Percentiles rank a stretch among this genome's conserved stretches.
These are phyloP conservation scores for Monilinia aucupariae DNA, from an alignment of 2,329 filamentous ascomycete species.

Conservation along the genomic window DNA sequence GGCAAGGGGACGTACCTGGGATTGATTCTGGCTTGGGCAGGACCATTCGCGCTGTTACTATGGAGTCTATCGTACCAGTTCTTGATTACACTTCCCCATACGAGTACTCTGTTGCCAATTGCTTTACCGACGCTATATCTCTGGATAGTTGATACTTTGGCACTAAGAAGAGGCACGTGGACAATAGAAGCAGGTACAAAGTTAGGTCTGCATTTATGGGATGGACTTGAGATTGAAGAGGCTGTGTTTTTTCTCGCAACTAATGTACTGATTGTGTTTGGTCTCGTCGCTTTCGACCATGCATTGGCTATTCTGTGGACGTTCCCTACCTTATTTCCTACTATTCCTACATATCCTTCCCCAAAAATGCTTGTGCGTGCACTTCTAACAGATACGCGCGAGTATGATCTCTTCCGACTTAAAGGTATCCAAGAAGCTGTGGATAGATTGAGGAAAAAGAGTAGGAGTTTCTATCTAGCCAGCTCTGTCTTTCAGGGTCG, in stretches of 20 bases:
- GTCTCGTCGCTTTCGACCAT: slow-evolving; percentile 63
- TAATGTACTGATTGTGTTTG: slow-evolving; percentile 65
- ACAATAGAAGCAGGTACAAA: slow-evolving; percentile 64
- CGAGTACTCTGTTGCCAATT: slow-evolving; percentile 55
- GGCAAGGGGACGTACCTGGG: slow-evolving; percentile 59
- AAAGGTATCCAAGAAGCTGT: slow-evolving; percentile 55
- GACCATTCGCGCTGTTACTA: slow-evolving; percentile 58
- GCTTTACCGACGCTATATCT: slow-evolving; percentile 61
- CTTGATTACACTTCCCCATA: slow-evolving; percentile 52
- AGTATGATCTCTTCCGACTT: slow-evolving; percentile 55
- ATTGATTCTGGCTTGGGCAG: slow-evolving; percentile 64
- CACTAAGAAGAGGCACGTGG: slow-evolving; percentile 65
- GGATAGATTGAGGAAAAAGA: slow-evolving; percentile 54
- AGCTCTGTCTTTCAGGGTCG: slow-evolving; percentile 64
- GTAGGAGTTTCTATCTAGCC: slow-evolving; percentile 68
- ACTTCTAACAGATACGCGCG: slow-evolving; percentile 41
- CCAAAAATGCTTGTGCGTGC: slow-evolving; percentile 48
- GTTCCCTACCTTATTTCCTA: slow-evolving; percentile 53
- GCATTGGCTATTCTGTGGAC: slow-evolving; percentile 59
- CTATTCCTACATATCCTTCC: slow-evolving; percentile 45
- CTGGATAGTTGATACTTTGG: slow-evolving; percentile 66
- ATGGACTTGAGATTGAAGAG: slow-evolving; percentile 66
- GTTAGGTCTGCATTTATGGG: slow-evolving; percentile 56
- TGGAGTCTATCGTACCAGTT: slow-evolving; percentile 62
- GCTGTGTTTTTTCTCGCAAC: slow-evolving; percentile 68